Conservation (phyloP, 345 rosid genomes). For the Euphorbia tirucalli region DNA sequence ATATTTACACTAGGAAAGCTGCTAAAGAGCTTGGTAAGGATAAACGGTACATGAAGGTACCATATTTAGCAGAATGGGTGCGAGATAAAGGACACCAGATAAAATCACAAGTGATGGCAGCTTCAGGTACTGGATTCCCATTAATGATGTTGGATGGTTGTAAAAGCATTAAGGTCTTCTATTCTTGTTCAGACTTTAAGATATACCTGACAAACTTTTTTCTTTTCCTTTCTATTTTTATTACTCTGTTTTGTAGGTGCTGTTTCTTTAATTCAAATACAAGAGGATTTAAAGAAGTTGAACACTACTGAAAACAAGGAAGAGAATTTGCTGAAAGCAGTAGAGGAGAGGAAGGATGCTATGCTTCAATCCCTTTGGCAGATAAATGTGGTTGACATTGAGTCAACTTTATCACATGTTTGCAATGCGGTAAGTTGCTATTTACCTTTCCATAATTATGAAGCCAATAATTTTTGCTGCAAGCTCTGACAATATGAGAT, state of each 20-base stretch:
- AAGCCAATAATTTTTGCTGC: neutral
- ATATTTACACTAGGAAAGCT: constrained; percentile 89
- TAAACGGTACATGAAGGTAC: constrained; percentile 80
- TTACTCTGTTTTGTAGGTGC: constrained; percentile 50
- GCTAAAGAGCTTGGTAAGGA: constrained; percentile 88
- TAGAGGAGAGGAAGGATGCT: constrained; percentile 72
- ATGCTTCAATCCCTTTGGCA: constrained; percentile 95
- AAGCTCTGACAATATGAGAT: neutral
- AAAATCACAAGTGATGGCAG: constrained; percentile 96
- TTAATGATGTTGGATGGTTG: neutral
- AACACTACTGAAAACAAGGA: constrained; percentile 65
- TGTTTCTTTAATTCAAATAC: constrained; percentile 70
- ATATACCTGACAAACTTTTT: neutral
- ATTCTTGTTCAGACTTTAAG: neutral
- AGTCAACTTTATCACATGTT: constrained; percentile 76
- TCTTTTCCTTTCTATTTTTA: neutral
- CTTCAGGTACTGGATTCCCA: constrained; percentile 56
- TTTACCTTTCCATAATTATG: constrained; percentile 9
- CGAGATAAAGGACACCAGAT: constrained; percentile 91
- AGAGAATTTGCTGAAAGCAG: constrained; percentile 58
- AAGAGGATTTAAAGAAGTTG: constrained; percentile 74
- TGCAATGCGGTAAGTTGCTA: constrained; percentile 64
- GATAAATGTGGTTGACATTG: constrained; percentile 90
- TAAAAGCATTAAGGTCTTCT: neutral
- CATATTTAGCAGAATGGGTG: constrained; percentile 97